These are phyloP conservation scores for Cardiospermum halicacabum DNA, from an alignment of 345 rosid species.

Conservation along the genomic window DNA sequence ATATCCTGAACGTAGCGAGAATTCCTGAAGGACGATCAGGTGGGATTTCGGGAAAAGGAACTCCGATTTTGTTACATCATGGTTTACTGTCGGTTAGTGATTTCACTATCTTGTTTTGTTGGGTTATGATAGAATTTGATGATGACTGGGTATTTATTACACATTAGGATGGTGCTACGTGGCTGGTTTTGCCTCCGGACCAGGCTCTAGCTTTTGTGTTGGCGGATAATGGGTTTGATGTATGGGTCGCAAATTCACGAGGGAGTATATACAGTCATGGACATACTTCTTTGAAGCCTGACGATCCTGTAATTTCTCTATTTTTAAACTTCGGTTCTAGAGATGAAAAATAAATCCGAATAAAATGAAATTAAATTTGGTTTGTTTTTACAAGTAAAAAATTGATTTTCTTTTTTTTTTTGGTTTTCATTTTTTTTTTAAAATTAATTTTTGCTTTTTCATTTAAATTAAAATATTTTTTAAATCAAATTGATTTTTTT, in stretches of 20 bases:
- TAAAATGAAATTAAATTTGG: too few species aligned
- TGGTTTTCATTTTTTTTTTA: too few species aligned
- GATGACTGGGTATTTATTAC: background rate
- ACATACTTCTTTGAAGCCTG: constrained; percentile 28
- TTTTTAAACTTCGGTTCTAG: background rate
- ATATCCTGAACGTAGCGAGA: constrained; percentile 48
- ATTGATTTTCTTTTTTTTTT: too few species aligned
- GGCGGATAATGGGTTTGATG: constrained; percentile 48
- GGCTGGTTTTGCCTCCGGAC: constrained; percentile 37
- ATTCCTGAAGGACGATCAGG: constrained; percentile 37
- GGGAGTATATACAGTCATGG: constrained; percentile 43
- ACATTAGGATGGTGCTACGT: constrained; percentile 45
- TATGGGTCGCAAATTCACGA: constrained; percentile 44
- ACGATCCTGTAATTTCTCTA: constrained; percentile 17
- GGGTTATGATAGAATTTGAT: background rate
- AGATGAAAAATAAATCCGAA: too few species aligned
- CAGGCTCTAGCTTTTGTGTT: constrained; percentile 38
- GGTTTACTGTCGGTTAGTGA: constrained; percentile 36
- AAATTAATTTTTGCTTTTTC: too few species aligned
- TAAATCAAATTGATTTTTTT: too few species aligned
- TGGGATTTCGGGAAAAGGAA: constrained; percentile 16
- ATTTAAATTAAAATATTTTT: too few species aligned
- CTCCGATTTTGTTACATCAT: constrained; percentile 53
- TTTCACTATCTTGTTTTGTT: background rate
- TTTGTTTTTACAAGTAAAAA: too few species aligned